Evolutionary conservation across 805 yeast genomes (phyloP).

Genomic region (Candida vartiovaarae): DNA sequence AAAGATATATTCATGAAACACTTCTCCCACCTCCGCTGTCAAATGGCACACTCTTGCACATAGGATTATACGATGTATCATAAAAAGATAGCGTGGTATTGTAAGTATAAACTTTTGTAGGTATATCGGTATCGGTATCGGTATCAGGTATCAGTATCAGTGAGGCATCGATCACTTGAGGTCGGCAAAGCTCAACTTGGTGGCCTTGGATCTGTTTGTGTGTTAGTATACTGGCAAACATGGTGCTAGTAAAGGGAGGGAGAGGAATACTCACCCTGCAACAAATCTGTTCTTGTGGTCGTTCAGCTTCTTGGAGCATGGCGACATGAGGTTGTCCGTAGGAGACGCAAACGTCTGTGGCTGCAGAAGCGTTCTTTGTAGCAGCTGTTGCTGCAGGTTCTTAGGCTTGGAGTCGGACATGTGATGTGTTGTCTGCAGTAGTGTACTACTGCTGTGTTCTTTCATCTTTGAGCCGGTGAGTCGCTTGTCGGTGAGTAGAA

Average conservation of each 20-base stretch:
- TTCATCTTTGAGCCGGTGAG: neutral
- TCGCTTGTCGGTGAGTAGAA: too few relatives aligned
- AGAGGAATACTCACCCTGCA: conserved; percentile 25
- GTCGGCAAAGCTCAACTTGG: conserved; percentile 19
- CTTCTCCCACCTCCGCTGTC: too few relatives aligned
- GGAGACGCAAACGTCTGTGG: conserved; percentile 32
- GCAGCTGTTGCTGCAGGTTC: conserved; percentile 18
- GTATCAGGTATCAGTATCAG: neutral
- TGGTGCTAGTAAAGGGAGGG: neutral
- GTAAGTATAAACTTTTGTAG: too few relatives aligned
- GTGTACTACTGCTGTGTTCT: neutral
- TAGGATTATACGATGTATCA: neutral
- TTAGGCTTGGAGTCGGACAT: conserved; percentile 3
- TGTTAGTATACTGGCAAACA: conserved; percentile 2
- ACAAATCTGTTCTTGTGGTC: conserved; percentile 39
- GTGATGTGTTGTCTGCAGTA: neutral
- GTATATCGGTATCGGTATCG: neutral
- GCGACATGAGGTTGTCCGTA: conserved; percentile 51
- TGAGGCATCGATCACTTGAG: neutral
- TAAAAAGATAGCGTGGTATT: too few relatives aligned
- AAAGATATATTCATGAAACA: neutral
- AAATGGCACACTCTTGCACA: neutral
- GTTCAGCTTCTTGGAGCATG: conserved; percentile 49
- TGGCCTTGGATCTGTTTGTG: conserved; percentile 18
- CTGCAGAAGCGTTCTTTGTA: conserved; percentile 9